A percentile compares a stretch with the other conserved stretches of the same genome.
These are phyloP conservation scores for Zopfochytrium polystomum DNA, from an alignment of 371 early-diverging fungal genomes.

Conservation along the genomic window DNA sequence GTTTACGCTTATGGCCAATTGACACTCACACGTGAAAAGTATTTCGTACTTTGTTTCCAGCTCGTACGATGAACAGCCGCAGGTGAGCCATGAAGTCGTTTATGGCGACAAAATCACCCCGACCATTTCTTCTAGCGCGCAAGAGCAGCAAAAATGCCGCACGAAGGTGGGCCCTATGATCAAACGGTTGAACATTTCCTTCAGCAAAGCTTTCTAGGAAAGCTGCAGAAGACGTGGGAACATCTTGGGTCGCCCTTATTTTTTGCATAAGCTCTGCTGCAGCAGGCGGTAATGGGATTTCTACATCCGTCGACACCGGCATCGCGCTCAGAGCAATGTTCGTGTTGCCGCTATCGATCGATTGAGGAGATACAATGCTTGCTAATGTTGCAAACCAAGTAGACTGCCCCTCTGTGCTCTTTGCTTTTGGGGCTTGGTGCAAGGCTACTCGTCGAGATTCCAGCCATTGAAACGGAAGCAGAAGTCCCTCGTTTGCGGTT, in stretches of 20 bases:
- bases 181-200: slow-evolving; percentile 1
- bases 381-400: too few species aligned
- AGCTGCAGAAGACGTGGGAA: background rate
- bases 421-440: too few species aligned
- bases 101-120: background rate
- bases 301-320: too few species aligned
- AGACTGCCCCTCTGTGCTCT: too few species aligned
- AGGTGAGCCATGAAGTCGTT: background rate
- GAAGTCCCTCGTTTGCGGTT: too few species aligned
- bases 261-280: background rate
- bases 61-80: background rate
- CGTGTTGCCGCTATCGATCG: too few species aligned
- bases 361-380: too few species aligned
- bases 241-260: background rate
- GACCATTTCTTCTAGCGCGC: background rate
- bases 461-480: too few species aligned
- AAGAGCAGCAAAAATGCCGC: background rate
- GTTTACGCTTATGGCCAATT: background rate
- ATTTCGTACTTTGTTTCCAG: background rate
- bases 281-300: too few species aligned
- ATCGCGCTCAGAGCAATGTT: too few species aligned
- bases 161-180: slow-evolving; percentile 2
- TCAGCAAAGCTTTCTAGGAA: background rate
- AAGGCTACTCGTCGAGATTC: too few species aligned
- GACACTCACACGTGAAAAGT: slow-evolving; percentile 2